Evolutionary conservation across 345 rosid genomes (phyloP), one percentile per base, ranked within the genome.

Genomic region (Acer yangbiense): DNA sequence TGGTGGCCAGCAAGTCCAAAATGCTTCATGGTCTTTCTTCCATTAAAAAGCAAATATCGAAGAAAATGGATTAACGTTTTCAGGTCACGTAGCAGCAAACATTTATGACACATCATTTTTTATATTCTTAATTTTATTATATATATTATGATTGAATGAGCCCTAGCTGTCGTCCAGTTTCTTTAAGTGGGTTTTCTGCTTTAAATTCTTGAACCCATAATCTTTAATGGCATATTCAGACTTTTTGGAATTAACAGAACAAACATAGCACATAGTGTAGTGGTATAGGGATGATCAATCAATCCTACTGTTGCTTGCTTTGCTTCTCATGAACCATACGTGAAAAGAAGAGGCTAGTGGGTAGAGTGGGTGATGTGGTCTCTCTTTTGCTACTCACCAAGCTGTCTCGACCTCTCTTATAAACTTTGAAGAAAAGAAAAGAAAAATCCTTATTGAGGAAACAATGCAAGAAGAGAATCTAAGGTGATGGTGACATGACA

Each of bases 401-500:
- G 69, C 63, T 79, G 77, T 73, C 25, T 25, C 25, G 25, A 61
- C 64, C 18, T 35, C 70, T 52, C n/a, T 57, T n/a, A 9, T 62
- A 35, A 4, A 61, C 64, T 52, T 66, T 62, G 72, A 66, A 73
- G 69, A 76, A 77, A 71, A 73, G 46, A 72, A 74, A 58, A 8
- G 11, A 23, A 73, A 23, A 62, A 46, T 20, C 71, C 63, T 77
- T 74, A 55, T 66, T 29, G 86, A 72, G 89, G 88, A 85, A 87
- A 81, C 89, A 74, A 72, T 75, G 72, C 46, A 43, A 43, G 75
- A 67, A 75, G 71, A 74, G 83, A 78, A 82, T 83, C 83, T 75
- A 78, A 32, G 77, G 73, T 87, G 88, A 87, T 79, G 65, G 77
- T 62, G 90, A 85, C 88, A 13, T 78, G 74, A 82, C 88, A 76